These are phyloP conservation scores for Effrenium voratum DNA, from an alignment of 73 alveolate species.

Conservation along the genomic window DNA sequence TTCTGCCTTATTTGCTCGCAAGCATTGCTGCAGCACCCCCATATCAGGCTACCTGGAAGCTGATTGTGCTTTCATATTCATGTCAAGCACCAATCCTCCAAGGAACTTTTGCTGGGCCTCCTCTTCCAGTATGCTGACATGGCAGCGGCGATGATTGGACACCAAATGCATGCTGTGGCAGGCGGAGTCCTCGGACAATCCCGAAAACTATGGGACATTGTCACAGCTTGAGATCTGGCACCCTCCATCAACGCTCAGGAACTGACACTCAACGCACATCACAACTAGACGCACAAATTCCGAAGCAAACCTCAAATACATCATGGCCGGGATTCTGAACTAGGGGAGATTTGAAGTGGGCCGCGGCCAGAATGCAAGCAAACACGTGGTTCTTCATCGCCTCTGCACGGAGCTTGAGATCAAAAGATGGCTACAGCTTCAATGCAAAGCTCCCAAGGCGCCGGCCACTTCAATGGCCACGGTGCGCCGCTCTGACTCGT, in stretches of 20 bases:
- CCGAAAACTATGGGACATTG: too few species aligned
- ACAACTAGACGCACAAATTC: too few species aligned
- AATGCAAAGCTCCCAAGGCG: neutral
- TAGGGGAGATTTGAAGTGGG: slow-evolving; percentile 52
- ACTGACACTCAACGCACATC: too few species aligned
- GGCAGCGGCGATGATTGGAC: slow-evolving; percentile 73
- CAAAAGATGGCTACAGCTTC: neutral
- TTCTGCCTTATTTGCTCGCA: too few species aligned
- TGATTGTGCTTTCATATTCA: too few species aligned
- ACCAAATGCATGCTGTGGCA: slow-evolving; percentile 84
- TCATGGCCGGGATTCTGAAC: slow-evolving; percentile 8
- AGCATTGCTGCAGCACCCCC: too few species aligned
- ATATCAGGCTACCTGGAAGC: too few species aligned
- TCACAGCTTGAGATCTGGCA: too few species aligned
- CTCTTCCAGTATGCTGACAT: slow-evolving; percentile 87
- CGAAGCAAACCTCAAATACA: too few species aligned
- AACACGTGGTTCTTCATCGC: slow-evolving; percentile 77
- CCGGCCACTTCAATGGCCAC: slow-evolving; percentile 66
- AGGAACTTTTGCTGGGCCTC: too few species aligned
- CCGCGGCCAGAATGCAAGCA: slow-evolving; percentile 73
- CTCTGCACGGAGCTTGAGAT: neutral
- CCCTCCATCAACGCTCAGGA: too few species aligned
- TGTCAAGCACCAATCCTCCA: too few species aligned
- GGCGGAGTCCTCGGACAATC: slow-evolving; percentile 61
- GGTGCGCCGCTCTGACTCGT: slow-evolving; percentile 47